A percentile compares a stretch with the other conserved stretches of the same genome.
Evolutionary conservation across 2,329 filamentous ascomycete species (phyloP).

Genomic region (Ceratocystis cacaofunesta): DNA sequence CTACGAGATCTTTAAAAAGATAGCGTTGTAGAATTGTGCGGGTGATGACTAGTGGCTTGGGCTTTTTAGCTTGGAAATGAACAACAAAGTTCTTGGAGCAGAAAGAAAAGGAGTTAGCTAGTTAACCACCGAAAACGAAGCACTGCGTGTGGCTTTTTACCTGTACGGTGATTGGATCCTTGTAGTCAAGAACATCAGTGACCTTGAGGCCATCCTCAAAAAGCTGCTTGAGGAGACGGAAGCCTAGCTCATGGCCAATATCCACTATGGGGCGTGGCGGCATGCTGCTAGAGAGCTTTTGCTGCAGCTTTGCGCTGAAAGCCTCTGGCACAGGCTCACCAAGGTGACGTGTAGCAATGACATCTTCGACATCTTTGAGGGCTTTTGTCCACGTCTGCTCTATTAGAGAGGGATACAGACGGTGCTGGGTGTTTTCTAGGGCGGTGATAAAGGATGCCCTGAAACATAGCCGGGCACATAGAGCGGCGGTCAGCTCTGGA

Average conservation of each 20-base stretch:
- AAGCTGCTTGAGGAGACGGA: slow-evolving; percentile 52
- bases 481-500: slow-evolving; percentile 34
- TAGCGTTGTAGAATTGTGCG: slow-evolving; percentile 65
- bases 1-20: slow-evolving; percentile 56
- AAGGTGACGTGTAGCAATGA: slow-evolving; percentile 24
- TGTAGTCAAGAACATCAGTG: slow-evolving; percentile 51
- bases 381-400: slow-evolving; percentile 34
- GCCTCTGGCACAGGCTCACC: slow-evolving; percentile 56
- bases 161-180: slow-evolving; percentile 53
- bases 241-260: slow-evolving; percentile 56
- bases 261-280: slow-evolving; percentile 82
- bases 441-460: slow-evolving; percentile 47
- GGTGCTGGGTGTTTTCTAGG: slow-evolving; percentile 33
- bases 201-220: slow-evolving; percentile 58
- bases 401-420: slow-evolving; percentile 32
- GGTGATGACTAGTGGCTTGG: slow-evolving; percentile 70
- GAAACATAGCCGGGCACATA: slow-evolving; percentile 51
- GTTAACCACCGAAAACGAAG: background rate
- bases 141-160: slow-evolving; percentile 30
- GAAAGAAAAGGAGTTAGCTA: background rate
- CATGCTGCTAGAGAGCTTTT: slow-evolving; percentile 83
- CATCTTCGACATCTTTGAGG: background rate
- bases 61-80: slow-evolving; percentile 61
- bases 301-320: slow-evolving; percentile 80
- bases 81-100: slow-evolving; percentile 50